A percentile compares a stretch with the other conserved stretches of the same genome.
Conservation (phyloP, 2,329 filamentous ascomycete species). For the Ophiostoma himal-ulmi region DNA sequence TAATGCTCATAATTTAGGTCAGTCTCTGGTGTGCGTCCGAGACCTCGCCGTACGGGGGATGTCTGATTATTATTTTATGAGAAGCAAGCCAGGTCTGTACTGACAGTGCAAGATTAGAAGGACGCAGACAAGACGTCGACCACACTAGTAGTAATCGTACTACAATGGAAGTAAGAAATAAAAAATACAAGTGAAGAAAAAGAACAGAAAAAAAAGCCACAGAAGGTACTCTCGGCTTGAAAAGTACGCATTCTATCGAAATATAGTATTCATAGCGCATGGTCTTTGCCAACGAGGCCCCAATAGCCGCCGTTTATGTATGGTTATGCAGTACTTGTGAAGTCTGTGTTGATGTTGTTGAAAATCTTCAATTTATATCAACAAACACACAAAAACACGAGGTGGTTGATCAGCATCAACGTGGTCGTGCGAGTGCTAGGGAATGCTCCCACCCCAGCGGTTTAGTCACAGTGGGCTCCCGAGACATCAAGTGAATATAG, state of each 20-base stretch:
- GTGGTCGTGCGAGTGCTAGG: not conserved
- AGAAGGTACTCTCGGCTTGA: not conserved
- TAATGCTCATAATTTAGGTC: not conserved
- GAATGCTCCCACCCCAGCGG: not conserved
- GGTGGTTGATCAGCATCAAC: not conserved
- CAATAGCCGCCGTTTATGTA: too few species aligned
- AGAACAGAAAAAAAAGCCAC: not conserved
- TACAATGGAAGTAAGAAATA: not conserved
- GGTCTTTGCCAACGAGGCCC: not conserved
- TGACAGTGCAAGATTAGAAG: not conserved
- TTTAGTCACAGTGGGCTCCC: not conserved
- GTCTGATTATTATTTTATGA: not conserved
- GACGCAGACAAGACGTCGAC: not conserved
- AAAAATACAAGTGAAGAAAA: not conserved
- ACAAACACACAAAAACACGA: not conserved
- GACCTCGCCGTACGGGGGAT: slow-evolving; percentile 9
- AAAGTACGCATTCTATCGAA: not conserved
- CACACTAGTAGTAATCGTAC: not conserved
- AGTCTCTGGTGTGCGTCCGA: not conserved
- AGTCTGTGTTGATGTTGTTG: not conserved
- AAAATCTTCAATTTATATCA: not conserved
- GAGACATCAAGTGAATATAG: not conserved
- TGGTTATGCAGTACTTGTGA: too few species aligned
- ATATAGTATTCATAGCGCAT: not conserved
- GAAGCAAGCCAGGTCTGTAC: not conserved